Evolutionary conservation across 1,139 yeast genomes (phyloP).

Genomic region (Diutina sp.): DNA sequence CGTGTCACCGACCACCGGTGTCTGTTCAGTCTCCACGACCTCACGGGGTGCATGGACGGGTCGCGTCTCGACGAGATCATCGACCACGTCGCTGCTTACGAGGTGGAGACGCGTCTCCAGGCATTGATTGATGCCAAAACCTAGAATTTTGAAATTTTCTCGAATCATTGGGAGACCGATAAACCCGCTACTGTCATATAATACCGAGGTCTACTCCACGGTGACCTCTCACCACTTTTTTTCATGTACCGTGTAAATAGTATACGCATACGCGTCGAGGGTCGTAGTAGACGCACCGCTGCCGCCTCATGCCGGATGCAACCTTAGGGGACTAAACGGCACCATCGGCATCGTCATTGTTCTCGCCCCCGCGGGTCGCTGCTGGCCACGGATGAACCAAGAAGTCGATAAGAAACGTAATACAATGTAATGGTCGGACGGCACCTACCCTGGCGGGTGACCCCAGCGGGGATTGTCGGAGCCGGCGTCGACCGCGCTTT

Average conservation of each 20-base stretch:
- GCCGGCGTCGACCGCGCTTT: neutral
- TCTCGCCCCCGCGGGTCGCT: neutral
- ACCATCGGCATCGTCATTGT: neutral
- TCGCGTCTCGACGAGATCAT: slow-evolving; percentile 26
- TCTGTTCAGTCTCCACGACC: slow-evolving; percentile 62
- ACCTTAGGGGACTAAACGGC: neutral
- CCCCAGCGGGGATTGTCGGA: too few relatives aligned
- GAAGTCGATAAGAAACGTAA: too few relatives aligned
- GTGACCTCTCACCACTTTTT: neutral
- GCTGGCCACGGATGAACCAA: too few relatives aligned
- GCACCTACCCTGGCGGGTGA: too few relatives aligned
- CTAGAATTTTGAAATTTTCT: too few relatives aligned
- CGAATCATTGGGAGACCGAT: too few relatives aligned
- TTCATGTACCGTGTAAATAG: neutral
- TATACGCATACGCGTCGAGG: neutral
- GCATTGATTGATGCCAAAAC: slow-evolving; percentile 9
- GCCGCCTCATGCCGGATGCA: neutral
- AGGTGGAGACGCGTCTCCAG: slow-evolving; percentile 7
- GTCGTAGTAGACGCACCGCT: neutral
- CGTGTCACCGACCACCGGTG: slow-evolving; percentile 92
- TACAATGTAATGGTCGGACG: too few relatives aligned
- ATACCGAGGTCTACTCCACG: neutral
- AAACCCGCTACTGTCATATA: too few relatives aligned
- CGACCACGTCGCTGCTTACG: slow-evolving; percentile 8
- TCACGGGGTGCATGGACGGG: slow-evolving; percentile 75